phyloP scores from a whole-genome alignment of 208 protist species.

The Leishmania mexicana region DNA sequence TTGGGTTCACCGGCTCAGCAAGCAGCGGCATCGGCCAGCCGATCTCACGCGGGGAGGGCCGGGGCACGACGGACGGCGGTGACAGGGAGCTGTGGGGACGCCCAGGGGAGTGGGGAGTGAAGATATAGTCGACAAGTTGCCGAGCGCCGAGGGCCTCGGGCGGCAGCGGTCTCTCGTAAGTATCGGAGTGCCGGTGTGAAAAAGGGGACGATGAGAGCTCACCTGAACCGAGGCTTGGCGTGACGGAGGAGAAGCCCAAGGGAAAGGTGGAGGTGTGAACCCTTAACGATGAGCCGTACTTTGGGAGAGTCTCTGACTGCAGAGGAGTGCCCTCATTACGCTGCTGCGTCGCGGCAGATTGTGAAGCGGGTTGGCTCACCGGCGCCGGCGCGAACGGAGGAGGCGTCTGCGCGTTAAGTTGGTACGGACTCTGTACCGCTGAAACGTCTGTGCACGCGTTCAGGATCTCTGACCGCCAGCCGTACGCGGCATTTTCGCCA shows the following conservation, averaged over 20 bases:
- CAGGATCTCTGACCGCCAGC: not conserved
- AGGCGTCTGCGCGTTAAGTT: not conserved
- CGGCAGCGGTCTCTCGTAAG: constrained; percentile 40
- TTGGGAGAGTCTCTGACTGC: not conserved
- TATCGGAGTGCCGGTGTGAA: constrained; percentile 28
- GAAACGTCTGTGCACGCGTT: not conserved
- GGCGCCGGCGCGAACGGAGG: not conserved
- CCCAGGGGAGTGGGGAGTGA: constrained; percentile 17
- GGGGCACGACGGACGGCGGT: constrained; percentile 25
- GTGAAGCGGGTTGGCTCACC: not conserved
- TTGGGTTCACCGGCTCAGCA: constrained; percentile 52
- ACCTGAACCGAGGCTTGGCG: constrained; percentile 10
- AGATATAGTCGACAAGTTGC: constrained; percentile 51
- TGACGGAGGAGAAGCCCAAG: not conserved
- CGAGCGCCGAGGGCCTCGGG: constrained; percentile 43
- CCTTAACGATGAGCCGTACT: constrained; percentile 12
- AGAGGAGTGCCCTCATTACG: not conserved
- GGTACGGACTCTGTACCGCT: not conserved
- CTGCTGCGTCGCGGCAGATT: not conserved
- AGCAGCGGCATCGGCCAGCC: constrained; percentile 45
- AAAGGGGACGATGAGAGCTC: not conserved
- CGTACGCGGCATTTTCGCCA: constrained; percentile 17
- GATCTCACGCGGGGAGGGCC: constrained; percentile 31
- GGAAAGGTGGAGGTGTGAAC: not conserved
- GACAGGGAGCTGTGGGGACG: constrained; percentile 33